Percentiles rank a stretch among this genome's conserved stretches.
These are phyloP conservation scores for Tricholomella constricta DNA, from an alignment of 768 basidiomycete genomes.

Conservation along the genomic window DNA sequence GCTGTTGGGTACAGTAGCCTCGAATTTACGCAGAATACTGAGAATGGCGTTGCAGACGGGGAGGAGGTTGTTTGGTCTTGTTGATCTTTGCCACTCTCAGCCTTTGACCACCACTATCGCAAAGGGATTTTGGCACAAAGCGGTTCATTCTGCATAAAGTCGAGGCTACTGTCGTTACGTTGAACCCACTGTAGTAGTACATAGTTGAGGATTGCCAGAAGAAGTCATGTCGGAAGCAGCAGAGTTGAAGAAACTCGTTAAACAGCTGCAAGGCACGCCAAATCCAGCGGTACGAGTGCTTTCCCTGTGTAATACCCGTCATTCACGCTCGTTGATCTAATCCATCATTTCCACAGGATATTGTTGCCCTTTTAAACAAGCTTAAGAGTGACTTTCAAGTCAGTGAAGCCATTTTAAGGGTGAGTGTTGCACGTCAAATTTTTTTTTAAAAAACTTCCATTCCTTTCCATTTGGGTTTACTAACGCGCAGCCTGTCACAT, in stretches of 20 bases:
- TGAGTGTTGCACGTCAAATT: conserved; percentile 49
- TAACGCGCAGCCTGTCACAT: conserved; percentile 7
- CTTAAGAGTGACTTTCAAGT: conserved; percentile 70
- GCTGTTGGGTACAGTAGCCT: no score
- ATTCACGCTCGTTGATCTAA: conserved; percentile 34
- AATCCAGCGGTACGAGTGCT: conserved; percentile 54
- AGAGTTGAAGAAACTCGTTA: conserved; percentile 81
- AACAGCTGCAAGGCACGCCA: conserved; percentile 69
- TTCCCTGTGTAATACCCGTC: conserved; percentile 39
- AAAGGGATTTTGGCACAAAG: conserved; percentile 15
- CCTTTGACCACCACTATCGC: conserved; percentile 21
- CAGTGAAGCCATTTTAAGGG: conserved; percentile 74
- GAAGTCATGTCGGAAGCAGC: conserved; percentile 49
- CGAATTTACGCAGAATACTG: conserved; percentile 2
- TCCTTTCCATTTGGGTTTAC: conserved; percentile 25
- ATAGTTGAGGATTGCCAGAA: conserved; percentile 31
- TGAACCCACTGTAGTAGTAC: conserved; percentile 33
- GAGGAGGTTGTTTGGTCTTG: conserved; percentile 24
- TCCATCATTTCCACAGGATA: conserved; percentile 51
- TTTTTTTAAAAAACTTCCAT: conserved; percentile 19
- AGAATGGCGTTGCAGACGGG: conserved; percentile 6
- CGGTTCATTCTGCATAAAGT: conserved; percentile 18
- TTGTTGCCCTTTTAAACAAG: conserved; percentile 55
- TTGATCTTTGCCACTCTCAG: conserved; percentile 15
- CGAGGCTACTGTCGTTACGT: conserved; percentile 22